Base-by-base conservation (phyloP, 768 basidiomycete genomes). In the Pleurotus eryngii region DNA sequence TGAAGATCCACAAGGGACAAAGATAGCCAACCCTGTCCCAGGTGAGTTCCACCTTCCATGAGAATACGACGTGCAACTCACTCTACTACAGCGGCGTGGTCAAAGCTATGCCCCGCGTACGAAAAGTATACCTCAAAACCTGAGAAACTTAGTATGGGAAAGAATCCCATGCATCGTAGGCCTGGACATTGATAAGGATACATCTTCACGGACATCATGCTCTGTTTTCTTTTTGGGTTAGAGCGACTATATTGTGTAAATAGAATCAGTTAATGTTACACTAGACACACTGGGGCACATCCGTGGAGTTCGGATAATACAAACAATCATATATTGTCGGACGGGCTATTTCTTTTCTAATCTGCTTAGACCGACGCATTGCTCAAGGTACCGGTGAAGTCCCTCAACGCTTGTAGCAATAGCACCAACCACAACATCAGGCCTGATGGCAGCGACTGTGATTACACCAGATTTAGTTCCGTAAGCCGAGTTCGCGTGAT, bases 371-470 rank as follows among this genome's bases (percentile, higher is more conserved):
- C 30, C 30, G 11, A 35, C 30, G 30, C 30, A 35, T 35, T 35
- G 30, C 30, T 45, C 42, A 77, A 78, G 73, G 57, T 78, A 77
- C 17, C 63, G 67, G 49, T 64, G 57, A 47, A 76, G 43, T 27
- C 74, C 70, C 5, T 65, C 61, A 7, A 59, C 57, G 14, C 69
- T 71, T 18, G 64, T 64, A 15, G 73, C 72, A 30, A 76, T 65
- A 3, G 74, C 76, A 15, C 79, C 81, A 4, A 77, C 67, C 9
- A 75, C 70, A 14, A 75, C 77, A 60, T 82, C 80, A 0, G 79
- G 81, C n/a, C 81, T 64, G 14, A 80, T 66, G 22, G 76, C 68
- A 1, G 72, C 70, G 9, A 76, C 65, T 45, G 42, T 22, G 42
- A 22, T 45, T n/a, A 2, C 20, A 22, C 42, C 42, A 45, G 5